A percentile compares a stretch with the other conserved stretches of the same genome.
These are phyloP conservation scores for Teunomyces tritomae DNA, from an alignment of 805 yeast species.

Conservation along the genomic window DNA sequence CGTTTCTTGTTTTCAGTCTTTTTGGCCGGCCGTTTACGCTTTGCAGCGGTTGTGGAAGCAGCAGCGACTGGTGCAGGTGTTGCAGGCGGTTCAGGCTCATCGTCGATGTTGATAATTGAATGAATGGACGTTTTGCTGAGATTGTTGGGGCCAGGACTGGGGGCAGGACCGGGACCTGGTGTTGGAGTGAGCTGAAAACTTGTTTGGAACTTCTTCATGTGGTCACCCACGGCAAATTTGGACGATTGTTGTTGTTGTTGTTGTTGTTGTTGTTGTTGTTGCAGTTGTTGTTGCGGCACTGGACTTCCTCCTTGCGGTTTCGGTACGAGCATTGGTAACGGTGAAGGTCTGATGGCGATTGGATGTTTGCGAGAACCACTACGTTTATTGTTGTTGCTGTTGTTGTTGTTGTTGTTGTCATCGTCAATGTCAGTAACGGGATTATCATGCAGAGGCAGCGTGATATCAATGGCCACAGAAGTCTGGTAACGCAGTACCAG, in stretches of 20 bases:
- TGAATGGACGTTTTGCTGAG: constrained; percentile 37
- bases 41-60: constrained; percentile 4
- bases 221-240: constrained; percentile 17
- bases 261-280: constrained; percentile 7
- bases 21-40: constrained; percentile 13
- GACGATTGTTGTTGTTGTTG: constrained; percentile 4
- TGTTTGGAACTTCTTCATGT: constrained; percentile 31
- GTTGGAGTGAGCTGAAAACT: constrained; percentile 18
- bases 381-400: constrained; percentile 10
- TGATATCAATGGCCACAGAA: constrained; percentile 16
- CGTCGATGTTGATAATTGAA: constrained; percentile 40
- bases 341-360: constrained; percentile 6
- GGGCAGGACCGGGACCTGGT: not conserved
- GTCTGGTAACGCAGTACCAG: constrained; percentile 35
- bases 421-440: constrained; percentile 5
- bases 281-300: not conserved
- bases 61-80: constrained; percentile 3
- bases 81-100: constrained; percentile 12
- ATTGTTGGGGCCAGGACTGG: too few species aligned
- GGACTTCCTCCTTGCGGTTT: constrained; percentile 9
- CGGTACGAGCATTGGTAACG: constrained; percentile 18
- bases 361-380: constrained; percentile 5
- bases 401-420: constrained; percentile 6
- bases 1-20: constrained; percentile 10
- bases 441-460: constrained; percentile 5